phyloP scores from a whole-genome alignment of 192 early-diverging fungal species.

The Rhizoclosmatium sp. region DNA sequence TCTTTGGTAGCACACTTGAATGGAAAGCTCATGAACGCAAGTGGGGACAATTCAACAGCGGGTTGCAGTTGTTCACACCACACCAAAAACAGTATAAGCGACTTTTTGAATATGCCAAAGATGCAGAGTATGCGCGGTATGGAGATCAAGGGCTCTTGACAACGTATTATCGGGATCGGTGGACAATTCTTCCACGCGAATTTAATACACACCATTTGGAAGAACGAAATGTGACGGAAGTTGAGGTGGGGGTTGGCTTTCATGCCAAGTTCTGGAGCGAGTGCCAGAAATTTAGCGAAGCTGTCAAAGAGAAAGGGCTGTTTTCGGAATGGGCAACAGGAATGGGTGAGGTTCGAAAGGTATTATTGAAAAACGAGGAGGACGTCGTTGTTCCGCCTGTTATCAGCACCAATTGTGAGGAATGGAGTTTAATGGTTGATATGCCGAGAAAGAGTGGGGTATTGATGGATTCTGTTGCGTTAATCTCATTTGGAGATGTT shows the following conservation, averaged over 20 bases:
- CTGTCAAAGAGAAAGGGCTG: background rate
- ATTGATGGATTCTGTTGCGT: background rate
- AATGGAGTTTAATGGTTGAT: too few relatives aligned
- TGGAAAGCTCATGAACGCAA: background rate
- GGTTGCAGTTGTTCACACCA: constrained; percentile 20
- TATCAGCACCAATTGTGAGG: too few relatives aligned
- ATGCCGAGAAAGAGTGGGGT: too few relatives aligned
- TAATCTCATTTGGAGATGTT: background rate
- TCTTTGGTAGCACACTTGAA: constrained; percentile 14
- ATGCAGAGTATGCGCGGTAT: background rate
- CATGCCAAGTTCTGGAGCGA: constrained; percentile 16
- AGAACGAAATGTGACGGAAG: background rate
- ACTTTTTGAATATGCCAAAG: constrained; percentile 24
- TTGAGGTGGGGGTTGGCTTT: constrained; percentile 1
- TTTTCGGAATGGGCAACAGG: background rate
- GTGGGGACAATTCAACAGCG: constrained; percentile 20
- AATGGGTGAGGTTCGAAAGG: background rate
- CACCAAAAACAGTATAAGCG: background rate
- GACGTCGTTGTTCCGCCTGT: too few relatives aligned
- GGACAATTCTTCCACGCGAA: background rate
- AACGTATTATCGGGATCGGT: background rate
- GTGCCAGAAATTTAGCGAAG: background rate
- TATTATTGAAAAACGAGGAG: background rate
- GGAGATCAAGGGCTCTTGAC: background rate
- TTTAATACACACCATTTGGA: constrained; percentile 24